Evolutionary conservation across 352 stramenopile species (phyloP).

Genomic region (Pythium phragmiticola): DNA sequence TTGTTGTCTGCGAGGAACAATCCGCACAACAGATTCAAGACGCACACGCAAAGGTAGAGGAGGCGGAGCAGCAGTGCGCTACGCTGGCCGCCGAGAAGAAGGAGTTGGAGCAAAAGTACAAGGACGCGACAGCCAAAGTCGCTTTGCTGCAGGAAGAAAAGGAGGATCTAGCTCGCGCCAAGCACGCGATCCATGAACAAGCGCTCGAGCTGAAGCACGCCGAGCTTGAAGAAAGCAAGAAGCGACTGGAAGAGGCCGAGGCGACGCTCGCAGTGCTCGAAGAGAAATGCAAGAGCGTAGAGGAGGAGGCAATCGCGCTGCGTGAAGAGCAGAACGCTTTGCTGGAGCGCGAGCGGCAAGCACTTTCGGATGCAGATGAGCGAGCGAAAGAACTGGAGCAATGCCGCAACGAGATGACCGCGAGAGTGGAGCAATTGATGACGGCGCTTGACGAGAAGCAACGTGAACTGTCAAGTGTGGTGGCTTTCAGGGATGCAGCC

Average conservation of each 20-base stretch:
- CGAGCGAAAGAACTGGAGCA: background rate
- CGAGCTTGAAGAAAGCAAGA: slow-evolving; percentile 25
- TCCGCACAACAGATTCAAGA: slow-evolving; percentile 38
- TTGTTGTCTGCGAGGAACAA: slow-evolving; percentile 40
- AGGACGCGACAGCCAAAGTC: background rate
- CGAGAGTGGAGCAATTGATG: background rate
- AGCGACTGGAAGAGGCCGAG: background rate
- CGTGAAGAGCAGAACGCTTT: background rate
- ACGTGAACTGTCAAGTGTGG: background rate
- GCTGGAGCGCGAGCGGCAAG: background rate
- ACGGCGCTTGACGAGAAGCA: background rate
- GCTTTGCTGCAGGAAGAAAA: slow-evolving; percentile 16
- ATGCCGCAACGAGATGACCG: background rate
- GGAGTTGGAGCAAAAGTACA: background rate
- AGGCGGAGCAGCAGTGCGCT: slow-evolving; percentile 5
- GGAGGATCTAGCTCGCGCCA: background rate
- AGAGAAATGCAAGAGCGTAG: background rate
- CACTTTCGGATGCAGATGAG: background rate
- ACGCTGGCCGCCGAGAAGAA: background rate
- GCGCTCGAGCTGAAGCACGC: slow-evolving; percentile 16
- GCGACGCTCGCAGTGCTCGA: background rate
- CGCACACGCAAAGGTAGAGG: background rate
- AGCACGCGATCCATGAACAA: slow-evolving; percentile 11
- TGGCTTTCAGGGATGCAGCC: slow-evolving; percentile 1
- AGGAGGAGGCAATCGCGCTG: background rate